Base-by-base conservation (phyloP, 352 stramenopile genomes). In the Globisporangium alternatum region DNA sequence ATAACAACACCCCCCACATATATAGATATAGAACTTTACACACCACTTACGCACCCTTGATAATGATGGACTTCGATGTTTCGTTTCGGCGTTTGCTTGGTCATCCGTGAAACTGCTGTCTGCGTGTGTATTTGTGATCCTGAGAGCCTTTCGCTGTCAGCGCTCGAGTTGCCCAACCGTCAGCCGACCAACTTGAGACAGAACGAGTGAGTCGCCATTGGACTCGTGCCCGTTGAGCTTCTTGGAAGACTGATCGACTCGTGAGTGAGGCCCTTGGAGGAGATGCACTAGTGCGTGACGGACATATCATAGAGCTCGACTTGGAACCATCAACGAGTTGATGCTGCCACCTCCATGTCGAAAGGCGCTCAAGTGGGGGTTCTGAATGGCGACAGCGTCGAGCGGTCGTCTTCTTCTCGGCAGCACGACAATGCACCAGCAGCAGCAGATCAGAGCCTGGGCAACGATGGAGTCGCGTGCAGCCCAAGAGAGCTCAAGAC, bases 321-420 rank as follows among this genome's bases (percentile, higher is more conserved):
- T 10, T 48, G 15, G 5, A 17, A 28, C 15, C 22, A 21, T 30
- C 31, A 35, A 21, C 35, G 35, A 54, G 48, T 62, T 52, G 33
- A 57, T 59, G 41, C 25, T 9, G 49, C 35, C 37, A 21, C 9
- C 28, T 58, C 41, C 31, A 67, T 67, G 62, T 55, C 53, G 22
- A 61, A 28, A 62, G n/a, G 43, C 2, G 54, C 33, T 13, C 62
- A 57, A 53, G 62, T 62, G 28, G 43, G 55, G 21, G 33, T 51
- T 56, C 43, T 67, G 15, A 52, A 47, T 22, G 62, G 28, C 35
- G 33, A 39, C 12, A 54, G 22, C 12, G 21, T n/a, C 43, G 61
- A 56, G 19, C 21, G 28, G 28, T 19, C 5, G 12, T 21, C 15
- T 22, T 15, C 31, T 17, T 15, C 43, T 17, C 39, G 19, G 3